Conservation (phyloP, 441 rosid genomes). For the Pelargonium citronellum region DNA sequence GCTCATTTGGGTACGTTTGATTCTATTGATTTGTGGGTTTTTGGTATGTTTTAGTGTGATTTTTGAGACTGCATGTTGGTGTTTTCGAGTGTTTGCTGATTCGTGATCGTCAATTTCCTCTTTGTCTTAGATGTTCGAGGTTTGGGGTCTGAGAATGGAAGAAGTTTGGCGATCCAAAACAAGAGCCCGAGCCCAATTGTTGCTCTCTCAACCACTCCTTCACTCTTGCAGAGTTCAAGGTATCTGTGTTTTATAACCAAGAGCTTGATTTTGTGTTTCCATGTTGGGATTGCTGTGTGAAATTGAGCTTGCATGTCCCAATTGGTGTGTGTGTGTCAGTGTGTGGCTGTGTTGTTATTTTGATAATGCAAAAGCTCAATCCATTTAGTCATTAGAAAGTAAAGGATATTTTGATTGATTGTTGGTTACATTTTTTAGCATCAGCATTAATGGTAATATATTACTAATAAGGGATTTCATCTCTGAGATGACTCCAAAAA, state of each 20-base stretch:
- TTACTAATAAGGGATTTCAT: too few species aligned
- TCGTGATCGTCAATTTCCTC: not conserved
- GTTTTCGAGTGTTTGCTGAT: not conserved
- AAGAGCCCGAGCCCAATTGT: slow-evolving; percentile 27
- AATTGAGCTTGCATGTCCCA: not conserved
- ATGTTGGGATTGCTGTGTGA: not conserved
- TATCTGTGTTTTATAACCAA: slow-evolving; percentile 21
- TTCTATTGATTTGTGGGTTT: not conserved
- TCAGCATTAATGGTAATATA: too few species aligned
- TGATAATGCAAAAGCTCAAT: not conserved
- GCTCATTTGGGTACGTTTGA: slow-evolving; percentile 46
- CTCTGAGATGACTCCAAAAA: too few species aligned
- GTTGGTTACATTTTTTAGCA: too few species aligned
- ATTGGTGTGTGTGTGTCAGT: not conserved
- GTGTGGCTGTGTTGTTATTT: not conserved
- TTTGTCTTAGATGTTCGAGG: slow-evolving; percentile 39
- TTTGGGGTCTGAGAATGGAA: slow-evolving; percentile 29
- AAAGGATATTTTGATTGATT: too few species aligned
- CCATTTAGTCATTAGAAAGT: too few species aligned
- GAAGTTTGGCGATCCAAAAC: slow-evolving; percentile 32
- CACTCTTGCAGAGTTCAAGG: slow-evolving; percentile 40
- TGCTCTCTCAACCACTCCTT: slow-evolving; percentile 31
- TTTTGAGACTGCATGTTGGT: slow-evolving; percentile 4
- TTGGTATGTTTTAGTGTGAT: not conserved
- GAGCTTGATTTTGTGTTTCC: not conserved